Evolutionary conservation across 1,139 yeast species (phyloP), one percentile per base, ranked within the genome.

Genomic region (Pichia sp.): DNA sequence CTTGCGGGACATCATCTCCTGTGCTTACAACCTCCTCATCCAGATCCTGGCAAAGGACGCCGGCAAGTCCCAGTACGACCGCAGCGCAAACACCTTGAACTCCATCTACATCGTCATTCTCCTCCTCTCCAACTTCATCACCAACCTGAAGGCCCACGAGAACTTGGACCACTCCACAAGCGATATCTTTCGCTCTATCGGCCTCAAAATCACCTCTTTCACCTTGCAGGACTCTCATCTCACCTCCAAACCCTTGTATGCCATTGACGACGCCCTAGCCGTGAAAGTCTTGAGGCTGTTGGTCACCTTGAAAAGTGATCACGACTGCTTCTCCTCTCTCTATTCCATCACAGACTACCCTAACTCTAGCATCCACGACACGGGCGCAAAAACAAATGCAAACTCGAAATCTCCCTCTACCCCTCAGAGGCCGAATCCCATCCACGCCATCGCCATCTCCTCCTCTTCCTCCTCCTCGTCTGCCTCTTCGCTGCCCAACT

Each of bases 21-120:
- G 49, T 18, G 50, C 49, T 13, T 51, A 52, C 25, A 57, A 57
- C 28, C 31, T 55, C 7, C n/a, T 57, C 1, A 16, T 55, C 4
- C 37, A 48, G 30, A 51, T 57, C 2, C 18, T 55, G 21, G 18
- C 46, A 3, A 9, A 42, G 7, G 56, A 52, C 34, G n/a, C 46
- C 2, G 18, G 31, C 25, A 16, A 23, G 10, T 25, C 47, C 1
- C 37, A 54, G 6, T 45, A 46, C 21, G 44, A 49, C 16, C 50
- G 48, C 48, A 48, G 30, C 36, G 2, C 34, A 2, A 43, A 46
- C 21, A 39, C 49, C 13, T 40, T 57, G 13, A 46, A 48, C 23
- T 57, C 60, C 7, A 47, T 54, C 3, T 54, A 47, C 30, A 46
- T 57, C 4, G 22, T 52, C 3, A 19, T 54, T 10, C 41, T 25